Conservation (phyloP, 2,329 filamentous ascomycete species). For the Talaromyces sp. region DNA sequence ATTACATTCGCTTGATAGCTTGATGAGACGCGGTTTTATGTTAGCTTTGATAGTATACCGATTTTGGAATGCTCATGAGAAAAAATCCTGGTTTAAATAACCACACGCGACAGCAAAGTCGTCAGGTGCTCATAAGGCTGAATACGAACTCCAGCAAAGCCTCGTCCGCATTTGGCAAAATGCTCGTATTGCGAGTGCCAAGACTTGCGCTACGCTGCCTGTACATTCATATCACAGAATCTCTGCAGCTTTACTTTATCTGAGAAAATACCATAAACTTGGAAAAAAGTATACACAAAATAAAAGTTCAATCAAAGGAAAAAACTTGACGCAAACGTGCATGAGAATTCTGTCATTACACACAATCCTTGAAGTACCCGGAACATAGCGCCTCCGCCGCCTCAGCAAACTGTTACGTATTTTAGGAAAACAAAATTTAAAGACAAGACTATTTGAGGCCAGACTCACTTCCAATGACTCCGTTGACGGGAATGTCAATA, state of each 20-base stretch:
- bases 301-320: neutral
- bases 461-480: constrained; percentile 35
- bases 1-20: neutral
- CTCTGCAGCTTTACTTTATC: neutral
- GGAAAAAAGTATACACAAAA: neutral
- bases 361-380: neutral
- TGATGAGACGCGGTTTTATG: neutral
- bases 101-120: neutral
- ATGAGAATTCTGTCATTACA: neutral
- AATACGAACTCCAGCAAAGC: neutral
- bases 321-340: neutral
- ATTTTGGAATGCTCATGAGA: neutral
- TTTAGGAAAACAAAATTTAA: neutral
- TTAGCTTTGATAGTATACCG: neutral
- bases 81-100: neutral
- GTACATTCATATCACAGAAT: neutral
- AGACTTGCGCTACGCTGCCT: neutral
- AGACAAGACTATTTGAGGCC: neutral
- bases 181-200: neutral
- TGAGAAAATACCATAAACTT: neutral
- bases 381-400: neutral
- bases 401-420: neutral
- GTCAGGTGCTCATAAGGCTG: neutral
- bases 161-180: neutral
- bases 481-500: constrained; percentile 45